These are phyloP conservation scores for Boletus rubropictus DNA, from an alignment of 768 basidiomycete genomes.

Conservation along the genomic window DNA sequence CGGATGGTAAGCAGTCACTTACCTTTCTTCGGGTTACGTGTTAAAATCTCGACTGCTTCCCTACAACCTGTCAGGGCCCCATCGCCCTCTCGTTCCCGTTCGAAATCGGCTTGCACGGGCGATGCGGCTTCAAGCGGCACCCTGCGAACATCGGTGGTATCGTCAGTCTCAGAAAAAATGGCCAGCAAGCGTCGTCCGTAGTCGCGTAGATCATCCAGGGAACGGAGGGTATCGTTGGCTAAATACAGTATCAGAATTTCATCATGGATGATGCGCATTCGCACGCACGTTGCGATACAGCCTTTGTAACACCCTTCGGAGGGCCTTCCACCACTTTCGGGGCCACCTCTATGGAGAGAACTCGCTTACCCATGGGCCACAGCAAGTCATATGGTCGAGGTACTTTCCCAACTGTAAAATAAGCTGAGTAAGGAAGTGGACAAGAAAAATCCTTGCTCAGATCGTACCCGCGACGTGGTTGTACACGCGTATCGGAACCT, in stretches of 20 bases:
- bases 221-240: slow-evolving; percentile 18
- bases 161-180: slow-evolving; percentile 36
- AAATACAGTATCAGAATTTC: slow-evolving; percentile 2
- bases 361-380: slow-evolving; percentile 59
- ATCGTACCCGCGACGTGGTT: slow-evolving; percentile 73
- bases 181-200: slow-evolving; percentile 51
- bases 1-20: slow-evolving; percentile 14
- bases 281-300: slow-evolving; percentile 14
- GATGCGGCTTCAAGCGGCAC: slow-evolving; percentile 22
- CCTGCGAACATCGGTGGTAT: slow-evolving; percentile 21
- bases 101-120: slow-evolving; percentile 20
- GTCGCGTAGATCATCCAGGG: slow-evolving; percentile 43
- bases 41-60: slow-evolving; percentile 87
- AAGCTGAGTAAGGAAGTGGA: slow-evolving; percentile 6
- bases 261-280: not conserved
- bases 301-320: slow-evolving; percentile 6
- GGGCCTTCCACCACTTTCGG: slow-evolving; percentile 25
- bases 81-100: slow-evolving; percentile 37
- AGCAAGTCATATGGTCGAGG: slow-evolving; percentile 74
- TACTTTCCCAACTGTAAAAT: slow-evolving; percentile 43
- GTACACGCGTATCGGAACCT: slow-evolving; percentile 87
- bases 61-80: slow-evolving; percentile 52
- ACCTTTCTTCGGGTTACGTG: slow-evolving; percentile 88
- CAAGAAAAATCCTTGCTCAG: not conserved
- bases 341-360: slow-evolving; percentile 25